phyloP scores from a whole-genome alignment of 2,329 filamentous ascomycete genomes.

The Aspergillus versicolor region DNA sequence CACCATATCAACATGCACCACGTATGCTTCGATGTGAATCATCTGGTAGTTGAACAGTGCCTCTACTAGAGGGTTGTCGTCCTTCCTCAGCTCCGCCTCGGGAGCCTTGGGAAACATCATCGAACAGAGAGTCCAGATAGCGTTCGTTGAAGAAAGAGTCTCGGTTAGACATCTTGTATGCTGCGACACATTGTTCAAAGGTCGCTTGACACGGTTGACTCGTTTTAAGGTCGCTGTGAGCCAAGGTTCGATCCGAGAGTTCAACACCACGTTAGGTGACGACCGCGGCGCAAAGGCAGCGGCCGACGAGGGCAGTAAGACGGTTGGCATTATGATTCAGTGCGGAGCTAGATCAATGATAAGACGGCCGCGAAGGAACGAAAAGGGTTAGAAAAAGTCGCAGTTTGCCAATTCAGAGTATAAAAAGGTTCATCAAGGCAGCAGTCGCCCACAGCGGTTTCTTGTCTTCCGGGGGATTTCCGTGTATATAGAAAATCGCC shows the following conservation, averaged over 20 bases:
- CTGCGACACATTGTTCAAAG: conserved; percentile 93
- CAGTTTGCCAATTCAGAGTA: conserved; percentile 36
- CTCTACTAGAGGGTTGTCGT: conserved; percentile 79
- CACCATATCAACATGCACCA: conserved; percentile 99
- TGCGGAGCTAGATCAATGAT: conserved; percentile 52
- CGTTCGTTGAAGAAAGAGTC: conserved; percentile 82
- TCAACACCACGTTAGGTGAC: conserved; percentile 91
- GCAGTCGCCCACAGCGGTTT: conserved; percentile 39
- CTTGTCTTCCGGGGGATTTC: conserved; percentile 8
- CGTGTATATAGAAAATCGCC: conserved; percentile 9
- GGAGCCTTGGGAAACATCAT: conserved; percentile 90
- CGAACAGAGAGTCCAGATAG: conserved; percentile 92
- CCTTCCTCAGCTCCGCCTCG: conserved; percentile 77
- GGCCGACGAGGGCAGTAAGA: conserved; percentile 90
- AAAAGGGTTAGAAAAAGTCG: conserved; percentile 20
- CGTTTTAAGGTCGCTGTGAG: conserved; percentile 94
- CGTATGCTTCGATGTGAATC: conserved; percentile 92
- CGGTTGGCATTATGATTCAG: conserved; percentile 75
- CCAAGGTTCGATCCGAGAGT: conserved; percentile 91
- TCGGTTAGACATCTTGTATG: conserved; percentile 95
- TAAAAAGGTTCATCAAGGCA: conserved; percentile 37
- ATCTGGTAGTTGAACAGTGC: conserved; percentile 91
- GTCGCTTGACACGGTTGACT: conserved; percentile 94
- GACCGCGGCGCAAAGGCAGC: conserved; percentile 93
- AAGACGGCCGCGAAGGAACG: conserved; percentile 44